Conservation (phyloP, 106 monocot species). For the Gastrodia elata region DNA sequence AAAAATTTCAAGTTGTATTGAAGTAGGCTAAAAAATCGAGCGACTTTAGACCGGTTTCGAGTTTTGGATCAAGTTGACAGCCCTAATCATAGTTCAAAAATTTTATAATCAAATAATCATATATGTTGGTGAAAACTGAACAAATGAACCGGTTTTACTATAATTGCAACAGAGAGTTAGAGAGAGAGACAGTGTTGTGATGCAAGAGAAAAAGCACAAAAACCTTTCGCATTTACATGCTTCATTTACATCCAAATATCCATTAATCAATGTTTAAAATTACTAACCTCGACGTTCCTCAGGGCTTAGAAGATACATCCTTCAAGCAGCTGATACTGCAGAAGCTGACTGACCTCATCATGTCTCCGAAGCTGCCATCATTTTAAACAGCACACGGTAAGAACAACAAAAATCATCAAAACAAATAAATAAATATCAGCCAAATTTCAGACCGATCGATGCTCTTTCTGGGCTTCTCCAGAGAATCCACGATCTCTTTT, state of each 20-base stretch:
- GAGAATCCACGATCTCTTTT: conserved; percentile 38
- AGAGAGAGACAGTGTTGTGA: not conserved
- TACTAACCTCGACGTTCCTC: conserved; percentile 21
- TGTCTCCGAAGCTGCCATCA: conserved; percentile 63
- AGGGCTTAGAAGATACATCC: conserved; percentile 22
- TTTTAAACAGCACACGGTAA: not conserved
- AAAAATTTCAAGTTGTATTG: no score
- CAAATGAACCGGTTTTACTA: no score
- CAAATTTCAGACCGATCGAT: conserved; percentile 61
- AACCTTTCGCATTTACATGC: no score
- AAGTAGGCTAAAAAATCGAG: no score
- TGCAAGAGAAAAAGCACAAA: conserved; percentile 9
- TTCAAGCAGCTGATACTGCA: conserved; percentile 90
- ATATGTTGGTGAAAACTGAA: no score
- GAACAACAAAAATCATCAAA: not conserved
- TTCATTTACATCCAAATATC: no score
- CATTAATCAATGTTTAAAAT: not conserved
- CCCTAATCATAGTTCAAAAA: no score
- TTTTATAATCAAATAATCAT: no score
- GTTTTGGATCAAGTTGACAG: no score
- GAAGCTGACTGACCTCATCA: conserved; percentile 67
- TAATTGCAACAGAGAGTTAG: no score
- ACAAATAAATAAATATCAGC: not conserved
- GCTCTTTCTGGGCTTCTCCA: conserved; percentile 75
- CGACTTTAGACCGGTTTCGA: no score